These are phyloP conservation scores for Vitis hybrid DNA, from an alignment of 177 flowering plant species.

Conservation along the genomic window DNA sequence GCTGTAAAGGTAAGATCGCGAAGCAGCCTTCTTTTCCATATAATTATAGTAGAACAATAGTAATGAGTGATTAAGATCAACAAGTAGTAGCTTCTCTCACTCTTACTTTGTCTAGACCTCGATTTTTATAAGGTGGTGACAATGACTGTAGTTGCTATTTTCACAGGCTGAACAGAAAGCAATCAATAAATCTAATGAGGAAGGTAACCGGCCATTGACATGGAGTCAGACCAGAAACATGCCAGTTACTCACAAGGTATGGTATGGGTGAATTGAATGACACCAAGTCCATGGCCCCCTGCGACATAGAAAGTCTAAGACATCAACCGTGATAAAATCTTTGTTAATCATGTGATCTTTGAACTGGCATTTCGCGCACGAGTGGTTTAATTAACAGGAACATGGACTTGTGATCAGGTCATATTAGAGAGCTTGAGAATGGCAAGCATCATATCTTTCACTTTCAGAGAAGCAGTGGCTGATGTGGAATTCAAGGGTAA, in stretches of 20 bases:
- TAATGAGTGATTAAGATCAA: not conserved
- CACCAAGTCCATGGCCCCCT: too few relatives aligned
- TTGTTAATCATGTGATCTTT: not conserved
- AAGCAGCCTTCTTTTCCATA: not conserved
- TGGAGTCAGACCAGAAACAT: conserved; percentile 80
- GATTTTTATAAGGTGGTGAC: not conserved
- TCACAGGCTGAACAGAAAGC: conserved; percentile 74
- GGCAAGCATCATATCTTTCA: conserved; percentile 85
- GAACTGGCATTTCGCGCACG: not conserved
- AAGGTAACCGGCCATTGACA: conserved; percentile 39
- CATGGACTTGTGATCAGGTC: conserved; percentile 41
- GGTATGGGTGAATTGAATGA: not conserved
- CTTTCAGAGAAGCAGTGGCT: conserved; percentile 80
- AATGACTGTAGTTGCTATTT: not conserved
- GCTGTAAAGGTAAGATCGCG: conserved; percentile 56
- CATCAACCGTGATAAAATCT: not conserved
- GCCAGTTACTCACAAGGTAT: conserved; percentile 68
- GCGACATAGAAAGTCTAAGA: not conserved
- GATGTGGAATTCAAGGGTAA: conserved; percentile 89
- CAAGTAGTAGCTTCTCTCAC: not conserved
- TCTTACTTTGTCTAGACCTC: not conserved
- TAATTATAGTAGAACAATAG: not conserved
- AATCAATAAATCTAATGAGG: conserved; percentile 41
- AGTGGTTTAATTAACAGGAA: not conserved
- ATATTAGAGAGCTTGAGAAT: conserved; percentile 77